phyloP scores from a whole-genome alignment of 495 filamentous ascomycete genomes.

The Penicillium waksmanii region DNA sequence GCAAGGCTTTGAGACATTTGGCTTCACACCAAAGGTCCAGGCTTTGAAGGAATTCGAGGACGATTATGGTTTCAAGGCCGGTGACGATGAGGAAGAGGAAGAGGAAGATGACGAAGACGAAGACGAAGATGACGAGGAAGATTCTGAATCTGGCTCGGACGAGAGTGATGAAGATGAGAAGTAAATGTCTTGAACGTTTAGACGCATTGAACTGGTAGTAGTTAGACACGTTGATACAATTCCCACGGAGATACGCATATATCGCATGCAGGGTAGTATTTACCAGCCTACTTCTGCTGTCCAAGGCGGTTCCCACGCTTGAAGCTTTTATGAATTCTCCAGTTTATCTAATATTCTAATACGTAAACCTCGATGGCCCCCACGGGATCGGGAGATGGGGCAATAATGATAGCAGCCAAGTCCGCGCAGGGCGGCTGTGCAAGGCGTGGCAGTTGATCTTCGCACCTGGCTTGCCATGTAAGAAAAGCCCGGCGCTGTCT shows the following conservation, averaged over 20 bases:
- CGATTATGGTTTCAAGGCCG: conserved; percentile 81
- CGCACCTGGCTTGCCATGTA: no score
- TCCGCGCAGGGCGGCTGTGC: no score
- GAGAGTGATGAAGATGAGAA: conserved; percentile 38
- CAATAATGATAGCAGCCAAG: no score
- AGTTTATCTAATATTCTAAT: no score
- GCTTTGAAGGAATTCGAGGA: conserved; percentile 83
- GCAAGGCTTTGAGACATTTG: conserved; percentile 68
- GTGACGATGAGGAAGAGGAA: conserved; percentile 66
- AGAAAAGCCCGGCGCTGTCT: no score
- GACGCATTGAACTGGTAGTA: conserved; percentile 9
- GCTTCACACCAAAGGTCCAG: conserved; percentile 78
- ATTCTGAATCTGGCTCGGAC: conserved; percentile 47
- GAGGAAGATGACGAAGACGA: conserved; percentile 65
- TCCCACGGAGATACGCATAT: conserved; percentile 6
- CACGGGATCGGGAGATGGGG: no score
- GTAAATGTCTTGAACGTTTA: conserved; percentile 23
- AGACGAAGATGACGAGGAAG: conserved; percentile 51
- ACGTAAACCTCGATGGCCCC: no score
- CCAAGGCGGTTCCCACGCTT: no score
- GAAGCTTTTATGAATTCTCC: no score
- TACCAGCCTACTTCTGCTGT: no score
- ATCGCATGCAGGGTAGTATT: not conserved
- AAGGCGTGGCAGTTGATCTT: no score
- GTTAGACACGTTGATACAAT: conserved; percentile 16